Conservation (phyloP, 2,329 filamentous ascomycete species). For the Graphiopsis chlorocephala region DNA sequence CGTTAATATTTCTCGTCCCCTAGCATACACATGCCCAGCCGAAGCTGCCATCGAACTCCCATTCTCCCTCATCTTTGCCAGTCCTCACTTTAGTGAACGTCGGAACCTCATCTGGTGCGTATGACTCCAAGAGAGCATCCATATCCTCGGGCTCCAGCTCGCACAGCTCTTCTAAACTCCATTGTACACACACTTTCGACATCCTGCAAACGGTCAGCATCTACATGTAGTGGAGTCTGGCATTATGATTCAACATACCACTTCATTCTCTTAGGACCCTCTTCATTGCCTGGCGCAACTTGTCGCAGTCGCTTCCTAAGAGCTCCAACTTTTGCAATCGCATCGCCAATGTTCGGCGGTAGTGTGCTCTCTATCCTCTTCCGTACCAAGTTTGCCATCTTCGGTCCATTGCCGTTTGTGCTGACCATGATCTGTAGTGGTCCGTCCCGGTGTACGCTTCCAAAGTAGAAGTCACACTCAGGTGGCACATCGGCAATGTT, state of each 20-base stretch:
- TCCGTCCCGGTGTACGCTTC: slow-evolving; percentile 89
- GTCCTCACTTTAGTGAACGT: slow-evolving; percentile 42
- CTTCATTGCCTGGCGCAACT: slow-evolving; percentile 67
- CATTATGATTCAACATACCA: slow-evolving; percentile 57
- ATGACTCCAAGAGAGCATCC: slow-evolving; percentile 76
- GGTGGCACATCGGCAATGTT: slow-evolving; percentile 97
- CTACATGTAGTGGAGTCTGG: slow-evolving; percentile 14
- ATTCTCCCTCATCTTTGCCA: slow-evolving; percentile 38
- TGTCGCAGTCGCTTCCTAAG: slow-evolving; percentile 76
- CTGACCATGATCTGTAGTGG: slow-evolving; percentile 98
- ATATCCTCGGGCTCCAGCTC: slow-evolving; percentile 78
- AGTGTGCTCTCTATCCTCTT: slow-evolving; percentile 74
- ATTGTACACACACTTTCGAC: slow-evolving; percentile 84
- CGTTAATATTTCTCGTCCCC: neutral
- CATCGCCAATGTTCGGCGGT: slow-evolving; percentile 76
- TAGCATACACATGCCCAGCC: slow-evolving; percentile 39
- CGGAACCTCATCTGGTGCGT: slow-evolving; percentile 50
- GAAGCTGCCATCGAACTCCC: slow-evolving; percentile 48
- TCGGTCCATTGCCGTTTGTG: slow-evolving; percentile 94
- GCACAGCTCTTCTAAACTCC: slow-evolving; percentile 80
- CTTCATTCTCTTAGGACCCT: slow-evolving; percentile 84
- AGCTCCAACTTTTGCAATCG: slow-evolving; percentile 79
- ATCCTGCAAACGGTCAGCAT: slow-evolving; percentile 61
- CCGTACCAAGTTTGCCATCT: slow-evolving; percentile 82
- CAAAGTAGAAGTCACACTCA: slow-evolving; percentile 99